Evolutionary conservation across 2,329 filamentous ascomycete species (phyloP), one percentile per base, ranked within the genome.

Genomic region (Cladosporium sp.): DNA sequence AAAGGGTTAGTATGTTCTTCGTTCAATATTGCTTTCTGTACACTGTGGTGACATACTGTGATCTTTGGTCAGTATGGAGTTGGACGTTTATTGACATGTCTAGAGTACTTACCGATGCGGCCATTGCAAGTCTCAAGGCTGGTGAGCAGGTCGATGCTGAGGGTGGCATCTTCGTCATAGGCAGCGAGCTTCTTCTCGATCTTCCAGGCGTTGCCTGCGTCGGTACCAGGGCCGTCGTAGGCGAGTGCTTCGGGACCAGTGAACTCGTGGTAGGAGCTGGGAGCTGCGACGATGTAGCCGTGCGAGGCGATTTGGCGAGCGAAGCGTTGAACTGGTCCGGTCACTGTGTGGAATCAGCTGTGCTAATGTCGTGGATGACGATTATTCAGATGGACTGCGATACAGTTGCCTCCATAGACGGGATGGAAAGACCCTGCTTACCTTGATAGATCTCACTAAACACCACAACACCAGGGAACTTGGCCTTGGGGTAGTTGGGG

Each of bases 391-490:
- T n/a, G 12, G 47, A 3, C 15, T 24, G 20, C 8, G 2, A 15
- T 24, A n/a, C 15, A 13, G n/a, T 19, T 49, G 28, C 25, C 25
- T 28, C 9, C 25, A n/a, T n/a, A n/a, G n/a, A n/a, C n/a, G n/a
- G n/a, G n/a, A n/a, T 34, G 4, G 35, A 35, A 34, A 1, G 8
- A 34, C 35, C 25, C 4, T 20, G 45, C 64, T 52, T 73, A 91
- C 91, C 91, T 85, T 97, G 92, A 70, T 97, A 97, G 68, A 97
- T 97, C 76, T 97, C 92, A 66, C 88, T 92, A 71, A 96, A 97
- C 57, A 97, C 80, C 13, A 90, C 88, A 4, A 97, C 89, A 19
- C 89, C 91, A 0, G 91, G 91, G 68, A 96, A 96, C 68, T 85
- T 91, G 74, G 92, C 92, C 64, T 94, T 86, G 25, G 92, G 91